phyloP scores from a whole-genome alignment of 2,329 filamentous ascomycete species.

The Emericellopsis cladophorae region DNA sequence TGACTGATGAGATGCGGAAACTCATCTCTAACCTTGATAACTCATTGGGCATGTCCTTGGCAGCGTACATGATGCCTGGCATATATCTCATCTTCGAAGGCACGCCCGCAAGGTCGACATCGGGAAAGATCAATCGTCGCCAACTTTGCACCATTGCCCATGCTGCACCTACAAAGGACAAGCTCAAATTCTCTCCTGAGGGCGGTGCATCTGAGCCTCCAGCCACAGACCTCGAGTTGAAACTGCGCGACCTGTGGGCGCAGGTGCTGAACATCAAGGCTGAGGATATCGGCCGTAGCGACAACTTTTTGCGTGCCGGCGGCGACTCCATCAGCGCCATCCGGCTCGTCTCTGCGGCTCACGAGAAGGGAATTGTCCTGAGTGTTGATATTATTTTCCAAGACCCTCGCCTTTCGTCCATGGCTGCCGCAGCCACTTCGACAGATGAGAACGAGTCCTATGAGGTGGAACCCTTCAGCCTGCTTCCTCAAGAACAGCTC shows the following conservation, averaged over 20 bases:
- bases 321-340: slow-evolving; percentile 34
- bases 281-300: slow-evolving; percentile 13
- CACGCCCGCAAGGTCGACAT: slow-evolving; percentile 11
- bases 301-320: slow-evolving; percentile 28
- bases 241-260: slow-evolving; percentile 18
- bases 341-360: slow-evolving; percentile 25
- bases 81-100: slow-evolving; percentile 12
- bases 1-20: background rate
- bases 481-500: background rate
- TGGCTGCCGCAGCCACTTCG: slow-evolving; percentile 15
- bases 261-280: slow-evolving; percentile 15
- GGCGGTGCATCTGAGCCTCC: slow-evolving; percentile 6
- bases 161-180: slow-evolving; percentile 9
- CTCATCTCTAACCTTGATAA: background rate
- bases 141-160: slow-evolving; percentile 1
- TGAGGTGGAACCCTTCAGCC: background rate
- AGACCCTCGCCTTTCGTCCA: slow-evolving; percentile 24
- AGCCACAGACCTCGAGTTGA: slow-evolving; percentile 18
- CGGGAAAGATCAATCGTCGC: slow-evolving; percentile 19
- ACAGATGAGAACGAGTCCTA: background rate
- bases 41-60: slow-evolving; percentile 3
- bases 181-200: background rate
- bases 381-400: slow-evolving; percentile 27
- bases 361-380: slow-evolving; percentile 17
- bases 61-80: slow-evolving; percentile 19